Evolutionary conservation across 345 rosid genomes (phyloP).

Genomic region (Dipteronia dyeriana): DNA sequence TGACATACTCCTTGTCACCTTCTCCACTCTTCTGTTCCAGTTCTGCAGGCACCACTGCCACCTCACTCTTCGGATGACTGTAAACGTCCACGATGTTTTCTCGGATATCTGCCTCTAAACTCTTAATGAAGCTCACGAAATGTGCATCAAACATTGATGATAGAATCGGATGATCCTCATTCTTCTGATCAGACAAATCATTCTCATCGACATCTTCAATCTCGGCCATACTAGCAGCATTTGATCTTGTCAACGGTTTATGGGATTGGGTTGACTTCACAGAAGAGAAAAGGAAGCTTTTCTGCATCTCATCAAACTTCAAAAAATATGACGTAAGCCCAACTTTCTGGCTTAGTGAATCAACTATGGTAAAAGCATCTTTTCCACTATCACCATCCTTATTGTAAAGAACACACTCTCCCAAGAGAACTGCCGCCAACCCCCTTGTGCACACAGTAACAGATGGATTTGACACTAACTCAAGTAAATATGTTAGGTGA

Average conservation of each 20-base stretch:
- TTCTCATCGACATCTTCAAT: constrained; percentile 64
- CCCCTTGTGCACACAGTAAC: constrained; percentile 73
- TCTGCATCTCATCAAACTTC: constrained; percentile 90
- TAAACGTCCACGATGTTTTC: constrained; percentile 71
- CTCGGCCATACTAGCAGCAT: constrained; percentile 80
- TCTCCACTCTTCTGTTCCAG: constrained; percentile 82
- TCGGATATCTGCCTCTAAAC: constrained; percentile 64
- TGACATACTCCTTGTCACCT: constrained; percentile 64
- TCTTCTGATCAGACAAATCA: constrained; percentile 49
- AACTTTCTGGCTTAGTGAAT: constrained; percentile 82
- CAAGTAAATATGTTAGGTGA: constrained; percentile 80
- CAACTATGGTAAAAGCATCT: constrained; percentile 78
- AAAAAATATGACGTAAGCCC: constrained; percentile 81
- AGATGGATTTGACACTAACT: constrained; percentile 68
- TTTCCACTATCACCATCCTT: constrained; percentile 71
- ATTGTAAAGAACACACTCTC: constrained; percentile 80
- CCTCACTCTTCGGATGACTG: constrained; percentile 78
- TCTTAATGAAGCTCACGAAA: constrained; percentile 59
- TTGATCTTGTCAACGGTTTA: constrained; percentile 75
- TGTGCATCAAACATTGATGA: constrained; percentile 55
- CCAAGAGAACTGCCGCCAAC: constrained; percentile 81
- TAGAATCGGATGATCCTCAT: constrained; percentile 73
- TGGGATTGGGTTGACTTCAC: constrained; percentile 46
- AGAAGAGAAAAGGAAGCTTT: constrained; percentile 69
- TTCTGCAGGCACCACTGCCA: constrained; percentile 84